These are phyloP conservation scores for Nothophaeocryptopus gaeumannii DNA, from an alignment of 2,329 filamentous ascomycete species.

Conservation along the genomic window DNA sequence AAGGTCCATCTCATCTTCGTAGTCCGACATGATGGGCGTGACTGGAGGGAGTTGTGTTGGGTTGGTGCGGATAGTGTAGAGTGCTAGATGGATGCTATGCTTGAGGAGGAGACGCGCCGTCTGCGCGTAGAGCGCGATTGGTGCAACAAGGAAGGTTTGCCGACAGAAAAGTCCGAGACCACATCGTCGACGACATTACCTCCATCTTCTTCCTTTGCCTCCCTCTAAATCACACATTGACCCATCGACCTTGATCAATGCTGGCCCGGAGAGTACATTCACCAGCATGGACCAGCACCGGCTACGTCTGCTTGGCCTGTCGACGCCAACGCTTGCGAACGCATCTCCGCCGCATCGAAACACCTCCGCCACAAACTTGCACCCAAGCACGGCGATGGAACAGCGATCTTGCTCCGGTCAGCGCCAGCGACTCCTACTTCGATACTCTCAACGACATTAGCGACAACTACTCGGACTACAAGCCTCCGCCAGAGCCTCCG, in stretches of 20 bases:
- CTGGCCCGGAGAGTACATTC: slow-evolving; percentile 16
- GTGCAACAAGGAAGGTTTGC: no score
- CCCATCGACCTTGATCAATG: slow-evolving; percentile 8
- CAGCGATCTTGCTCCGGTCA: slow-evolving; percentile 8
- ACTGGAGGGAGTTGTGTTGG: neutral
- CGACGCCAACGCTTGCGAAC: slow-evolving; percentile 11
- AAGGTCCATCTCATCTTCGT: slow-evolving; percentile 64
- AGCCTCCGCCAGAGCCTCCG: neutral
- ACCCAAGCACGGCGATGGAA: slow-evolving; percentile 16
- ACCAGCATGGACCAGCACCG: slow-evolving; percentile 22
- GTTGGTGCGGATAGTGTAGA: neutral
- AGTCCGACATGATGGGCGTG: slow-evolving; percentile 50
- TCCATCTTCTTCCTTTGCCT: no score
- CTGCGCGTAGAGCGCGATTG: slow-evolving; percentile 1
- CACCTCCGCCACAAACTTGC: neutral
- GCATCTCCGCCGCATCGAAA: no score
- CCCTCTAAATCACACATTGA: no score
- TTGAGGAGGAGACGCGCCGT: slow-evolving; percentile 10
- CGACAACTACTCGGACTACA: slow-evolving; percentile 9
- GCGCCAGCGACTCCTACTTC: slow-evolving; percentile 15
- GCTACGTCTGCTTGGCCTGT: slow-evolving; percentile 22
- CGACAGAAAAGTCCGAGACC: no score
- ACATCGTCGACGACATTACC: no score
- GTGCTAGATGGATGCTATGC: no score
- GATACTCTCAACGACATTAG: slow-evolving; percentile 24